Evolutionary conservation across 306 rosid genomes (phyloP).

Genomic region (Castanospermum australe): DNA sequence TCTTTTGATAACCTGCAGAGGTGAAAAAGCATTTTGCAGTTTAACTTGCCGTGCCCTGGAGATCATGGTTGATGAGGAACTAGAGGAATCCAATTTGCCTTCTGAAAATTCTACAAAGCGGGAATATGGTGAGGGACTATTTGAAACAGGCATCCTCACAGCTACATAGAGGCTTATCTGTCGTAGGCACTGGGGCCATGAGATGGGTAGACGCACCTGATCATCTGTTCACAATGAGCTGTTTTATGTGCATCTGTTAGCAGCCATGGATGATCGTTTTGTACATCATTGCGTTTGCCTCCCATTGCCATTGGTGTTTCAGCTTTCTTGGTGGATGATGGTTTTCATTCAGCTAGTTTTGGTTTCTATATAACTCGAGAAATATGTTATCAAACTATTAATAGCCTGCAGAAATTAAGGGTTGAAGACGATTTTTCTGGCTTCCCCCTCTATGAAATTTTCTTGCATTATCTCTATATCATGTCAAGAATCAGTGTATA

Average conservation of each 20-base stretch:
- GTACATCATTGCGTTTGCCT: conserved; percentile 72
- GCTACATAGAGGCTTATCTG: conserved; percentile 34
- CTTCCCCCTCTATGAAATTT: conserved; percentile 40
- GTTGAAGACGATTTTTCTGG: conserved; percentile 69
- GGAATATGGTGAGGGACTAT: conserved; percentile 42
- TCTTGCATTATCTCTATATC: conserved; percentile 27
- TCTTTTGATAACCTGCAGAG: conserved; percentile 52
- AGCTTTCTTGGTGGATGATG: conserved; percentile 49
- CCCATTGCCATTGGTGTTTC: conserved; percentile 38
- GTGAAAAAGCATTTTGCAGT: conserved; percentile 92
- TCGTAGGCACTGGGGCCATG: conserved; percentile 29
- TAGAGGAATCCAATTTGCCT: conserved; percentile 45
- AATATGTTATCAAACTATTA: conserved; percentile 41
- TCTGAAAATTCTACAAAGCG: conserved; percentile 37
- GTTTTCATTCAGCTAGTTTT: conserved; percentile 41
- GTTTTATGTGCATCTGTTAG: conserved; percentile 66
- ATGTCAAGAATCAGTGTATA: conserved; percentile 36
- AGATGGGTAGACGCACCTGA: conserved; percentile 49
- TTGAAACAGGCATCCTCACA: conserved; percentile 49
- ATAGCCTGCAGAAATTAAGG: conserved; percentile 40
- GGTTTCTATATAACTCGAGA: conserved; percentile 36
- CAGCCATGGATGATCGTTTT: conserved; percentile 96
- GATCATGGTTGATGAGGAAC: conserved; percentile 75
- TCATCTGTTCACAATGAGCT: conserved; percentile 79
- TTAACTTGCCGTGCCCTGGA: conserved; percentile 64